Conservation (phyloP, 495 filamentous ascomycete species). For the Hyaloscypha bicolor region DNA sequence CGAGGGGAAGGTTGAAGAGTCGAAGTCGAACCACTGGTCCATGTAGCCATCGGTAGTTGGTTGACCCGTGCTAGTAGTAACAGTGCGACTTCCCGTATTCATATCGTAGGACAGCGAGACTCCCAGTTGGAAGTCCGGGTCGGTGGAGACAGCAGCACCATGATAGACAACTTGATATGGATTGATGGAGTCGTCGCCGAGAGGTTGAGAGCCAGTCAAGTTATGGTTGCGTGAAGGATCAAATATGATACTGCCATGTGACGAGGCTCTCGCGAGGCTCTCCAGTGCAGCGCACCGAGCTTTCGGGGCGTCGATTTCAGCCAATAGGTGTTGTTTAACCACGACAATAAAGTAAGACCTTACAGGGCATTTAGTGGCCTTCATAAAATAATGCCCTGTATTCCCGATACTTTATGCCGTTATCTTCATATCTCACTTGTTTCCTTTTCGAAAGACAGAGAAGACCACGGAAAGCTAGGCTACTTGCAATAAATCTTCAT, state of each 20-base stretch:
- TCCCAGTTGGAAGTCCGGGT: not conserved
- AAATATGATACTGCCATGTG: not conserved
- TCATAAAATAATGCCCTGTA: too few species aligned
- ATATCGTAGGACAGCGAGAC: too few species aligned
- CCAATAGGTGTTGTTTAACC: not conserved
- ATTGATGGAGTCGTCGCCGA: not conserved
- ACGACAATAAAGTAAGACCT: not conserved
- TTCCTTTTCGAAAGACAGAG: too few species aligned
- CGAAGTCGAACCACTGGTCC: not conserved
- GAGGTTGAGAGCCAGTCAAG: too few species aligned
- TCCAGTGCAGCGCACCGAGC: not conserved
- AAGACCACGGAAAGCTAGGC: too few species aligned
- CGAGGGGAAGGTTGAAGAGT: not conserved
- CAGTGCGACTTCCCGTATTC: too few species aligned
- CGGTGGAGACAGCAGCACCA: not conserved
- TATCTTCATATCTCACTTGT: too few species aligned
- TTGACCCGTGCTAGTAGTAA: not conserved
- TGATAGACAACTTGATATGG: not conserved
- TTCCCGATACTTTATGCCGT: too few species aligned
- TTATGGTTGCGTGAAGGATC: not conserved
- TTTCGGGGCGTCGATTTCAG: not conserved
- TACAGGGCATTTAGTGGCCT: too few species aligned
- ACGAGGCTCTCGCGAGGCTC: not conserved
- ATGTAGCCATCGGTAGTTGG: not conserved
- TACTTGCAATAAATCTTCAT: too few species aligned